These are phyloP conservation scores for Ogataea thermomethanolica DNA, from an alignment of 805 yeast genomes.

Conservation along the genomic window DNA sequence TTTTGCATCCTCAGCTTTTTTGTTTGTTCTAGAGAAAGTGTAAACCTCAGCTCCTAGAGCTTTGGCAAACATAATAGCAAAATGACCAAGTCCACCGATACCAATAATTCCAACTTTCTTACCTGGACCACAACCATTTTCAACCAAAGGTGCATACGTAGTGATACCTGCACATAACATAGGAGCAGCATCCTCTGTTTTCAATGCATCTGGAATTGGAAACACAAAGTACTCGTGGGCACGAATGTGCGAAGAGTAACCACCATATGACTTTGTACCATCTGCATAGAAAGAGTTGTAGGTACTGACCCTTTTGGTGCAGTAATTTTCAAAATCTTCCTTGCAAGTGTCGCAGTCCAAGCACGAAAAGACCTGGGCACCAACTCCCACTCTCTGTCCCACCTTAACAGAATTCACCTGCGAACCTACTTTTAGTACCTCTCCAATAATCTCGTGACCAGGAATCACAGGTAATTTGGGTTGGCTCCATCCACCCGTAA, in stretches of 20 bases:
- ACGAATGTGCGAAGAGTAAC: conserved; percentile 62
- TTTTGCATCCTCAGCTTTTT: conserved; percentile 49
- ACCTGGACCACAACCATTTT: conserved; percentile 34
- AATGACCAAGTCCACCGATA: conserved; percentile 66
- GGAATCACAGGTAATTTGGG: conserved; percentile 36
- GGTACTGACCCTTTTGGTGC: conserved; percentile 37
- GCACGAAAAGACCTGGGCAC: conserved; percentile 67
- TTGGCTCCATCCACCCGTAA: conserved; percentile 45
- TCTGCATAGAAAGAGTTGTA: conserved; percentile 33
- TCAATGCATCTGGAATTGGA: conserved; percentile 55
- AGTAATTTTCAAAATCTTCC: conserved; percentile 45
- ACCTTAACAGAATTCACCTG: conserved; percentile 47
- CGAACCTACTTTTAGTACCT: conserved; percentile 54
- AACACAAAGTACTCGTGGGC: conserved; percentile 61
- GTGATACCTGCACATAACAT: conserved; percentile 78
- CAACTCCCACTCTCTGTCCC: conserved; percentile 78
- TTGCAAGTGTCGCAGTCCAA: conserved; percentile 60
- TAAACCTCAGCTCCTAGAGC: conserved; percentile 63
- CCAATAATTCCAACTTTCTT: conserved; percentile 58
- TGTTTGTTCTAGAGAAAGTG: conserved; percentile 48
- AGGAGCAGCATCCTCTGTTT: conserved; percentile 61
- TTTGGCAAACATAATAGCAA: conserved; percentile 54
- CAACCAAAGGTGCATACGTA: conserved; percentile 61
- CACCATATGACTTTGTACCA: conserved; percentile 51
- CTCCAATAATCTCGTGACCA: conserved; percentile 68